Percentiles rank a stretch among this genome's conserved stretches.
Conservation (phyloP, 305 asterid species). For the Fraxinus sp. region DNA sequence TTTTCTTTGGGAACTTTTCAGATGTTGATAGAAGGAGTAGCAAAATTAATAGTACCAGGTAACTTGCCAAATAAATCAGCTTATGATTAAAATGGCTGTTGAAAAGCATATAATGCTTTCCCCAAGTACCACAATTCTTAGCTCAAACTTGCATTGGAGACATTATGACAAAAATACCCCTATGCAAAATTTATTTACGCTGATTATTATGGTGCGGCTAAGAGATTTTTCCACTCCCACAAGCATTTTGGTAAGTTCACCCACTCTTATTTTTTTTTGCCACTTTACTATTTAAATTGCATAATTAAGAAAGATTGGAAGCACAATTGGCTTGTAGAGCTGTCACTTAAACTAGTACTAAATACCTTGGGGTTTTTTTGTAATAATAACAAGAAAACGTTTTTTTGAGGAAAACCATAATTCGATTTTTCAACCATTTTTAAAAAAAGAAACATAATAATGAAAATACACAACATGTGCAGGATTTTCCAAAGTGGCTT, state of each 20-base stretch:
- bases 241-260: conserved; percentile 45
- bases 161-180: conserved; percentile 47
- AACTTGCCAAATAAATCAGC: conserved; percentile 57
- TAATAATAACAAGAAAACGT: too few species aligned
- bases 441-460: background rate
- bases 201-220: conserved; percentile 66
- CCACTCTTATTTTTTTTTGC: background rate
- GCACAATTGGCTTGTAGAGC: too few species aligned
- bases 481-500: conserved; percentile 57
- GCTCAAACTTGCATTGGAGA: conserved; percentile 49
- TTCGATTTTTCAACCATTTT: too few species aligned
- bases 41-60: conserved; percentile 63
- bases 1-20: conserved; percentile 1
- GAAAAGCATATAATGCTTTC: conserved; percentile 55
- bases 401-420: background rate
- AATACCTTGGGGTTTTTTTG: too few species aligned
- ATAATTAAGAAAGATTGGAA: too few species aligned
- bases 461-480: background rate
- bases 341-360: too few species aligned
- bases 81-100: conserved; percentile 64
- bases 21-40: conserved; percentile 67
- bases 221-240: conserved; percentile 52
- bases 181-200: conserved; percentile 70
- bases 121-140: conserved; percentile 58
- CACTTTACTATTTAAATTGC: background rate